Percentiles rank a stretch among this genome's conserved stretches.
These are phyloP conservation scores for Nicotiana rustica DNA, from an alignment of 305 asterid species.

Conservation along the genomic window DNA sequence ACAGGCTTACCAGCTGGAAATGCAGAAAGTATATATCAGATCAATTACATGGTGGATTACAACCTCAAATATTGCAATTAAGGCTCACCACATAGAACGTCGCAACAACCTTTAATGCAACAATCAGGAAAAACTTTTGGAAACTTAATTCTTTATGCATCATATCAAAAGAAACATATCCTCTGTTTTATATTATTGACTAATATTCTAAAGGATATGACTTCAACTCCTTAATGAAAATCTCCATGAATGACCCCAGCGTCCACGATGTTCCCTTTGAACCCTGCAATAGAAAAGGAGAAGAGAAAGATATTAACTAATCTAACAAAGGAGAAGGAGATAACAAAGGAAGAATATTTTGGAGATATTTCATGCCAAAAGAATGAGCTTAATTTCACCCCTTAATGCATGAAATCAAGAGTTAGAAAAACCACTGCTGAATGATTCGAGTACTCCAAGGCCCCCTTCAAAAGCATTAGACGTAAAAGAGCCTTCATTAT, in stretches of 20 bases:
- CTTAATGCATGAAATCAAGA: too few species aligned
- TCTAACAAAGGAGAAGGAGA: not conserved
- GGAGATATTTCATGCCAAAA: not conserved
- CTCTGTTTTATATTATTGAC: not conserved
- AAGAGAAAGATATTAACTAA: not conserved
- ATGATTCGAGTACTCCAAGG: too few species aligned
- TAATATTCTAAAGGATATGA: conserved; percentile 68
- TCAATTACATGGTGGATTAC: conserved; percentile 3
- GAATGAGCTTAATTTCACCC: not conserved
- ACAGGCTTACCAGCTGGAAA: conserved; percentile 65
- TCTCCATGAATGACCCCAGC: conserved; percentile 62
- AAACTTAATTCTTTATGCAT: conserved; percentile 26
- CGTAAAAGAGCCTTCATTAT: too few species aligned
- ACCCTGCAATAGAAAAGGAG: conserved; percentile 50
- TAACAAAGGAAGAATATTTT: not conserved
- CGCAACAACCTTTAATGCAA: conserved; percentile 57
- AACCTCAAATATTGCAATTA: not conserved
- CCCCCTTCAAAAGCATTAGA: too few species aligned
- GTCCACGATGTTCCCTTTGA: conserved; percentile 66
- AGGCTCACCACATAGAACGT: conserved; percentile 61
- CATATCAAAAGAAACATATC: conserved; percentile 17
- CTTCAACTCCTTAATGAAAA: conserved; percentile 59
- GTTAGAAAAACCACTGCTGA: too few species aligned
- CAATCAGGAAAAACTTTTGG: conserved; percentile 58
- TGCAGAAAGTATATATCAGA: conserved; percentile 39